A percentile compares a stretch with the other conserved stretches of the same genome.
phyloP scores from a whole-genome alignment of 208 protist genomes.

The Crithidia acanthocephali region DNA sequence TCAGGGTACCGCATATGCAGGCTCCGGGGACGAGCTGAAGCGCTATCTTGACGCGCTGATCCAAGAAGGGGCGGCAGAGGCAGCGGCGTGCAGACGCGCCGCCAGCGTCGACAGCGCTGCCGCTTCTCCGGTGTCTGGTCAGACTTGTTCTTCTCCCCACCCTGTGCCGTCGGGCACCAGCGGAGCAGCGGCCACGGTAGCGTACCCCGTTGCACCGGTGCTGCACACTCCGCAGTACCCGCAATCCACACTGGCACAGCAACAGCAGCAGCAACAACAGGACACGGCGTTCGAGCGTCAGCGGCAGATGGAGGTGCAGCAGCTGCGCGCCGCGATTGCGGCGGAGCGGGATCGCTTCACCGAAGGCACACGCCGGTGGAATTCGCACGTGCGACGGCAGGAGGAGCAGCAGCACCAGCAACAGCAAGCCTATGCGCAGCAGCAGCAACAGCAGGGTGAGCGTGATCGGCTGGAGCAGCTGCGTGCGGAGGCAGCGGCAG shows the following conservation, averaged over 20 bases:
- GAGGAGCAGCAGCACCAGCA: constrained; percentile 10
- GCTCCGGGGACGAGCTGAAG: background rate
- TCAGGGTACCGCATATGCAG: background rate
- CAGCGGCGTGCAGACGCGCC: constrained; percentile 19
- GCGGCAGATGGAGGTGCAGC: constrained; percentile 28
- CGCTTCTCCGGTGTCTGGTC: background rate
- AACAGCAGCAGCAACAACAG: background rate
- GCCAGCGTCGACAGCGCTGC: background rate
- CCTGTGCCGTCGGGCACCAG: background rate
- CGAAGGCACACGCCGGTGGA: constrained; percentile 18
- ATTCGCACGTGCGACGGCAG: constrained; percentile 10
- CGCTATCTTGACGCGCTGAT: constrained; percentile 40
- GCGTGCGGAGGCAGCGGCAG: constrained; percentile 48
- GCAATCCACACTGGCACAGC: background rate
- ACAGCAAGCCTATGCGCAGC: too few species aligned
- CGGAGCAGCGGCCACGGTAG: background rate
- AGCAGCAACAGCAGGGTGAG: constrained; percentile 14
- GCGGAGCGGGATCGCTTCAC: constrained; percentile 33
- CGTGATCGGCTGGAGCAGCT: constrained; percentile 41
- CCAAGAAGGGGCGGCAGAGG: constrained; percentile 36
- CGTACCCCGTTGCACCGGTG: background rate
- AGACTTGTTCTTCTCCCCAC: background rate
- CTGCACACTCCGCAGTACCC: background rate
- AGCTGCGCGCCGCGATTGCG: constrained; percentile 56
- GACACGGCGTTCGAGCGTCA: constrained; percentile 10